phyloP scores from a whole-genome alignment of 345 rosid species.

The Triadica sebifera region DNA sequence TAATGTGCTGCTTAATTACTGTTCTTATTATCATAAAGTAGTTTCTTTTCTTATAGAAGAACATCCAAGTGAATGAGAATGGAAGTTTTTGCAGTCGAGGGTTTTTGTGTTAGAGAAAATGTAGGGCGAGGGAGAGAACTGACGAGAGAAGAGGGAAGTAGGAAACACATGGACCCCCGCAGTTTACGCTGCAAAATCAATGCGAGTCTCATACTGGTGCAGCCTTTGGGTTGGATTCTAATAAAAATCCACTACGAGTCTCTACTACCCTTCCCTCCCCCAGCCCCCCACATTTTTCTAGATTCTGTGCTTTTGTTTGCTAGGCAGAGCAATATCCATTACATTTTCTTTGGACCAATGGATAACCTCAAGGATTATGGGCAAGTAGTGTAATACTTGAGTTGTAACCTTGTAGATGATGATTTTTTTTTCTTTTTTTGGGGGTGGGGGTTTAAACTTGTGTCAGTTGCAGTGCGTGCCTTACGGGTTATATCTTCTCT shows the following conservation, averaged over 20 bases:
- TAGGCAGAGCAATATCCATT: background rate
- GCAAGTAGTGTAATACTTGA: too few species aligned
- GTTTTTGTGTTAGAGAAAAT: background rate
- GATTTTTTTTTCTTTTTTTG: background rate
- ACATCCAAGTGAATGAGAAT: too few species aligned
- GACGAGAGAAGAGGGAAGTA: background rate
- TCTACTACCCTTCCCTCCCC: background rate
- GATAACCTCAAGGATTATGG: background rate
- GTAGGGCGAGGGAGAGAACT: background rate
- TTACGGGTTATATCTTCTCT: slow-evolving; percentile 38
- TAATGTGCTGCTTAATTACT: too few species aligned
- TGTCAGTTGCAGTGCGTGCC: slow-evolving; percentile 37
- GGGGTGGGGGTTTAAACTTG: background rate
- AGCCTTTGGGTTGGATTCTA: slow-evolving; percentile 7
- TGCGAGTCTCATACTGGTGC: background rate
- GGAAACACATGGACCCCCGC: slow-evolving; percentile 25
- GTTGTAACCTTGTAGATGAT: too few species aligned
- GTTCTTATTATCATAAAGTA: too few species aligned
- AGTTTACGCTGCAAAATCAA: slow-evolving; percentile 15
- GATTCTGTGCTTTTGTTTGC: slow-evolving; percentile 5
- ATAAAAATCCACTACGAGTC: background rate
- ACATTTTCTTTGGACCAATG: background rate
- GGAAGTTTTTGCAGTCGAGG: background rate
- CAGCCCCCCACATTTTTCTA: background rate
- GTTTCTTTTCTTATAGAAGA: too few species aligned